Base-by-base conservation (phyloP, 495 filamentous ascomycete species). In the Penicillium paxilli region DNA sequence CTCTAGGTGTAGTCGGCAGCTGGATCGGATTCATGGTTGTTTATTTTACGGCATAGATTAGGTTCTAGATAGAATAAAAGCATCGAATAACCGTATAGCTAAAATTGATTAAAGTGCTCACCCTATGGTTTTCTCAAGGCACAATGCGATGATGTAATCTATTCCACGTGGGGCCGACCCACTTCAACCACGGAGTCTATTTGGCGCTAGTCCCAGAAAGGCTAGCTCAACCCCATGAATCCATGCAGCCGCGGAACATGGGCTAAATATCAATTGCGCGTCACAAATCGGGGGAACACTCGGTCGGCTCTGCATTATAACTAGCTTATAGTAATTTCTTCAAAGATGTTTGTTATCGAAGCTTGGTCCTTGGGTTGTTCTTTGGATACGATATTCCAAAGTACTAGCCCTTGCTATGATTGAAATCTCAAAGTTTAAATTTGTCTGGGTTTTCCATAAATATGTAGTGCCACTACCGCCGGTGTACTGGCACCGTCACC, bases 11-110 rank as follows among this genome's bases (percentile, higher is more conserved):
- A 1, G 84, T 97, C 11, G 94, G 90, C 4, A 98, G 94, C 76
- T 98, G 93, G 93, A 64, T 98, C 48, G 92, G 94, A 17, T 96
- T 97, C 66, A 82, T 90, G 79, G 91, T 96, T 21, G 89, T 98
- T 33, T 96, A 91, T 70, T 93, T 96, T 70, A 88, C 85, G 1
- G 83, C 83, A 48, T 89, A 77, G 50, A 21, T 48, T 17, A 26
- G 30, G 4, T 35, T 17, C 7, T 47, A 42, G 7, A 44, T 28
- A 20, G 25, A 49, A 22, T 7, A 22, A 38, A 35, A 41, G n/a
- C 35, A 3, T 19, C 35, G 14, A 7, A 5, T 19, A 5, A 8
- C 4, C n/a, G n/a, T 38, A 19, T 19, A 38, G 17, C 35, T 38
- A 19, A 19, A 38, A 16, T 2, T 16, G 16, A 16, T 16, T 16